A percentile compares a stretch with the other conserved stretches of the same genome.
These are phyloP conservation scores for Chrysoporthe cubensis DNA, from an alignment of 2,329 filamentous ascomycete genomes.

Conservation along the genomic window DNA sequence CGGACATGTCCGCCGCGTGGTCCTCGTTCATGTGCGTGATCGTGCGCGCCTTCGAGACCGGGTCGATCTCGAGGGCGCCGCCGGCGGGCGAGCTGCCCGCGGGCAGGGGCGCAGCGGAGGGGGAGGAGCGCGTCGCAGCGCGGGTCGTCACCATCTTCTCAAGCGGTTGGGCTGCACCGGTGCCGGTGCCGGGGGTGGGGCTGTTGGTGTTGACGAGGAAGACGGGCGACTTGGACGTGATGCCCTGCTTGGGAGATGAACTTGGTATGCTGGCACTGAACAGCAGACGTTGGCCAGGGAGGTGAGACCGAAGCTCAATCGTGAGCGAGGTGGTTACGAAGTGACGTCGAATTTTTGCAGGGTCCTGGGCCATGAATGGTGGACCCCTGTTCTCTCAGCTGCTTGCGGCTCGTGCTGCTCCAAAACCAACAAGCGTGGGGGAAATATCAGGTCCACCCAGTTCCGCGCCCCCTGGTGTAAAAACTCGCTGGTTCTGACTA, in stretches of 20 bases:
- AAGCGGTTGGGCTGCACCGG: neutral
- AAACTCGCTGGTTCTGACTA: too few species aligned
- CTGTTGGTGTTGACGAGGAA: neutral
- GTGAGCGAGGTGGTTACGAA: neutral
- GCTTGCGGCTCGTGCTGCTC: too few species aligned
- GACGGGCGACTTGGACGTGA: neutral
- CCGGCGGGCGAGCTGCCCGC: slow-evolving; percentile 3
- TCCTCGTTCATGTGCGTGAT: slow-evolving; percentile 87
- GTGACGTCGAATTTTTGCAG: neutral
- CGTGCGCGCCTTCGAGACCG: slow-evolving; percentile 43
- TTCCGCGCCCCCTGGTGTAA: too few species aligned
- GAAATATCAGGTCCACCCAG: too few species aligned
- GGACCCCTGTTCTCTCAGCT: too few species aligned
- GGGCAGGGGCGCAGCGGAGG: neutral
- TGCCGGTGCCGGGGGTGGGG: too few species aligned
- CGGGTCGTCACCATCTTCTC: slow-evolving; percentile 25
- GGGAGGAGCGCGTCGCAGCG: slow-evolving; percentile 22
- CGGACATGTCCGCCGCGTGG: slow-evolving; percentile 73
- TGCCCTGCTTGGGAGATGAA: neutral
- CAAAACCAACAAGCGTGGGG: too few species aligned
- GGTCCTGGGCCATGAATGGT: too few species aligned
- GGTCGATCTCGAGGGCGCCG: slow-evolving; percentile 26
- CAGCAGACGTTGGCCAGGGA: too few species aligned
- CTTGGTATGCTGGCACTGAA: neutral
- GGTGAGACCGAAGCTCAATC: too few species aligned